A percentile compares a stretch with the other conserved stretches of the same genome.
Conservation (phyloP, 495 filamentous ascomycete species). For the Sordaria brevicollis region DNA sequence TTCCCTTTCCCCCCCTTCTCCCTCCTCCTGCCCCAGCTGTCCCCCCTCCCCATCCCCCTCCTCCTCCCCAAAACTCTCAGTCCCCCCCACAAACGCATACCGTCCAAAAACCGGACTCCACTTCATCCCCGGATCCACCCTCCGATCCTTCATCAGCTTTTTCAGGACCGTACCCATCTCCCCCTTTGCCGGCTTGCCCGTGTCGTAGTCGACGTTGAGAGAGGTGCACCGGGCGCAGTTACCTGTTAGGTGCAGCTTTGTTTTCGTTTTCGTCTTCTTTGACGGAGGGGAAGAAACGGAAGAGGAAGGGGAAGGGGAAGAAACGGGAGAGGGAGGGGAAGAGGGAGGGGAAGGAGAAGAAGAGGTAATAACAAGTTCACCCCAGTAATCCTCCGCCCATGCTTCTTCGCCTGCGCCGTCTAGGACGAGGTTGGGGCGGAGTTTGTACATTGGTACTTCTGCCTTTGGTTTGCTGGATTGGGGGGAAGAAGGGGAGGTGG, state of each 20-base stretch:
- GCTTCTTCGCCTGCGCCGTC: slow-evolving; percentile 41
- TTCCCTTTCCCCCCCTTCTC: slow-evolving; percentile 45
- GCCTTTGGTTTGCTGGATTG: background rate
- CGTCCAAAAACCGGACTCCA: slow-evolving; percentile 78
- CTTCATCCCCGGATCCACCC: slow-evolving; percentile 63
- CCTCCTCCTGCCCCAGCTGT: no score
- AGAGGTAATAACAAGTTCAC: slow-evolving; percentile 39
- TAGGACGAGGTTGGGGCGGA: slow-evolving; percentile 78
- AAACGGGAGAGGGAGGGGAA: no score
- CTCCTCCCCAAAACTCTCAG: slow-evolving; percentile 25
- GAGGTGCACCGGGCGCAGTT: slow-evolving; percentile 76
- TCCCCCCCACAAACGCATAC: slow-evolving; percentile 54
- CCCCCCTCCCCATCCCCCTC: slow-evolving; percentile 59
- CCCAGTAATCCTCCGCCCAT: slow-evolving; percentile 88
- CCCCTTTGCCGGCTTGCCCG: slow-evolving; percentile 53
- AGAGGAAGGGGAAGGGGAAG: no score
- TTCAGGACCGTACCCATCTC: slow-evolving; percentile 62
- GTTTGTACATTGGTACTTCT: slow-evolving; percentile 48
- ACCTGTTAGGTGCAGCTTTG: slow-evolving; percentile 49
- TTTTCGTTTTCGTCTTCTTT: slow-evolving; percentile 20
- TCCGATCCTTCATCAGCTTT: slow-evolving; percentile 64
- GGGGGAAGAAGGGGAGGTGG: slow-evolving; percentile 43
- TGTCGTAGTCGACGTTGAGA: slow-evolving; percentile 75
- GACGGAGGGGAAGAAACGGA: no score
- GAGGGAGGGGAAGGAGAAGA: no score